phyloP scores from a whole-genome alignment of 805 yeast genomes.

The Pichia thaimueangensis region DNA sequence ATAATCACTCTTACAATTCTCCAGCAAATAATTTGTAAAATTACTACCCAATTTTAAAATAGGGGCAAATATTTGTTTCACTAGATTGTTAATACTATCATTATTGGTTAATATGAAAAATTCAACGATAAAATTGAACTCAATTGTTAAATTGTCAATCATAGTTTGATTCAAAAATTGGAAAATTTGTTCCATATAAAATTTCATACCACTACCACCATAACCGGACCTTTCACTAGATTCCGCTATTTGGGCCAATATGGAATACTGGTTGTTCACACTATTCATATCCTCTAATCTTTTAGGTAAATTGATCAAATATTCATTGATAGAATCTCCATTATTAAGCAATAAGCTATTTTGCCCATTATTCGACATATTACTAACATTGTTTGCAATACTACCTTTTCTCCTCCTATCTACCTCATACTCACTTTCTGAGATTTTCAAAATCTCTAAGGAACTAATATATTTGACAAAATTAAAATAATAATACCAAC shows the following conservation, averaged over 20 bases:
- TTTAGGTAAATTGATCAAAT: conserved; percentile 47
- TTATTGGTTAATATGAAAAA: conserved; percentile 50
- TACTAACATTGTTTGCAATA: background rate
- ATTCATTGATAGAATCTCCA: conserved; percentile 40
- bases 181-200: conserved; percentile 69
- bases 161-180: conserved; percentile 67
- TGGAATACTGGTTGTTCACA: conserved; percentile 48
- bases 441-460: conserved; percentile 54
- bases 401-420: conserved; percentile 7
- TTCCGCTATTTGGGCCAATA: conserved; percentile 83
- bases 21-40: conserved; percentile 37
- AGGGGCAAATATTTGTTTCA: conserved; percentile 45
- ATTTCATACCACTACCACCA: conserved; percentile 38
- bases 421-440: conserved; percentile 24
- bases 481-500: conserved; percentile 82
- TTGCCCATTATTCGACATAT: background rate
- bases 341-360: conserved; percentile 5
- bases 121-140: conserved; percentile 64
- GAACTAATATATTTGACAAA: conserved; percentile 74
- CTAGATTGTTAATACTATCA: conserved; percentile 38
- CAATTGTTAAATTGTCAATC: conserved; percentile 70
- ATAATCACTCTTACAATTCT: conserved; percentile 45
- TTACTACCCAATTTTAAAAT: conserved; percentile 44
- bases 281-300: conserved; percentile 47
- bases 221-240: too few relatives aligned